Evolutionary conservation across 2,329 filamentous ascomycete species (phyloP).

Genomic region (Nannizziopsis barbatae): DNA sequence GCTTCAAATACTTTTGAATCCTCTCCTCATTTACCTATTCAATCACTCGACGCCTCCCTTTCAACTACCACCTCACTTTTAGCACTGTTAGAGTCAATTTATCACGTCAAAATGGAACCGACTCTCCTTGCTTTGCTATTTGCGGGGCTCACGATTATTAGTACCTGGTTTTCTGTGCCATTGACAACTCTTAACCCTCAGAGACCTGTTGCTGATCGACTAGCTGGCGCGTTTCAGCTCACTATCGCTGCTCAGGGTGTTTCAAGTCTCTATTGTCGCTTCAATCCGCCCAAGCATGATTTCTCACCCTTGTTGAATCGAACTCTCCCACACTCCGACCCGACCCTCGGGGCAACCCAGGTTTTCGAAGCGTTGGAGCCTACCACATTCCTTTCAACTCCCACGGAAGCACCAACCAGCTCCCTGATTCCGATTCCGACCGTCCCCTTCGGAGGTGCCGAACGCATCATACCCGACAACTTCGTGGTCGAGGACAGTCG

Average conservation of each 20-base stretch:
- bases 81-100: too few species aligned
- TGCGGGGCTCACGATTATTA: conserved; percentile 16
- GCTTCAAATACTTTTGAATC: neutral
- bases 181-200: conserved; percentile 17
- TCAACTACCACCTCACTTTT: neutral
- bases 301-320: conserved; percentile 5
- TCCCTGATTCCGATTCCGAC: conserved; percentile 3
- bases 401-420: neutral
- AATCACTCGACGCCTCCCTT: neutral
- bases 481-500: neutral
- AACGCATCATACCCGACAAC: conserved; percentile 5
- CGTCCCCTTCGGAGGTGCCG: conserved; percentile 7
- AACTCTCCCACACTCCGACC: neutral
- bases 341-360: neutral
- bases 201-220: conserved; percentile 15
- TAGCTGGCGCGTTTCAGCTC: conserved; percentile 17
- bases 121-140: conserved; percentile 8
- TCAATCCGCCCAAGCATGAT: neutral
- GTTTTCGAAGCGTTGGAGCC: neutral
- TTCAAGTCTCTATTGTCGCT: conserved; percentile 5
- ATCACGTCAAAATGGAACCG: conserved; percentile 5
- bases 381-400: neutral
- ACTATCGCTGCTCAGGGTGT: conserved; percentile 15
- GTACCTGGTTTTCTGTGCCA: conserved; percentile 17
- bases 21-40: neutral